Evolutionary conservation across 805 yeast genomes (phyloP).

Genomic region (Yamadazyma ubonensis): DNA sequence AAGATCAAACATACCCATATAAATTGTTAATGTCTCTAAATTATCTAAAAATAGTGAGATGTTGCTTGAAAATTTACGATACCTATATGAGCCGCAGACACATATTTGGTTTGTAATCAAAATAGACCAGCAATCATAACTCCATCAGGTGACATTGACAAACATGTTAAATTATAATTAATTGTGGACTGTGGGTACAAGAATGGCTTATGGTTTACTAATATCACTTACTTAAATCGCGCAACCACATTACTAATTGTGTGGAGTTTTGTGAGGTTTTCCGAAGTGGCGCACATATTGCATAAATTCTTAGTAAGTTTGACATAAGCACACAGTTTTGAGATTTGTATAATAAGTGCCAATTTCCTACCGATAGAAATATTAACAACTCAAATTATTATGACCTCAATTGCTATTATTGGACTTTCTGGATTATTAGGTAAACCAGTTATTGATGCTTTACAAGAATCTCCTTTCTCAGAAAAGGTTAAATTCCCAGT

Average conservation of each 20-base stretch:
- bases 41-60: too few species aligned
- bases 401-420: conserved; percentile 45
- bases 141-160: background rate
- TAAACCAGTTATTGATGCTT: conserved; percentile 44
- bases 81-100: too few species aligned
- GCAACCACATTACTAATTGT: background rate
- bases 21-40: too few species aligned
- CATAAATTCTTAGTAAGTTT: background rate
- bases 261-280: background rate
- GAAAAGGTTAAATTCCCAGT: conserved; percentile 47
- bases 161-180: background rate
- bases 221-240: background rate
- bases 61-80: too few species aligned
- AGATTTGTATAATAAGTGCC: background rate
- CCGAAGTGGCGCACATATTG: background rate
- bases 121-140: too few species aligned
- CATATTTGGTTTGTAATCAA: too few species aligned
- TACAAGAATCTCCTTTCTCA: conserved; percentile 42
- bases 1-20: too few species aligned
- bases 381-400: background rate
- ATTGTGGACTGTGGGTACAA: too few species aligned
- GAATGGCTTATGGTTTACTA: background rate
- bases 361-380: too few species aligned
- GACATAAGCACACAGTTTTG: background rate
- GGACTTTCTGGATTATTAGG: conserved; percentile 58